These are phyloP conservation scores for Coprinopsis marcescibilis DNA, from an alignment of 768 basidiomycete genomes.

Conservation along the genomic window DNA sequence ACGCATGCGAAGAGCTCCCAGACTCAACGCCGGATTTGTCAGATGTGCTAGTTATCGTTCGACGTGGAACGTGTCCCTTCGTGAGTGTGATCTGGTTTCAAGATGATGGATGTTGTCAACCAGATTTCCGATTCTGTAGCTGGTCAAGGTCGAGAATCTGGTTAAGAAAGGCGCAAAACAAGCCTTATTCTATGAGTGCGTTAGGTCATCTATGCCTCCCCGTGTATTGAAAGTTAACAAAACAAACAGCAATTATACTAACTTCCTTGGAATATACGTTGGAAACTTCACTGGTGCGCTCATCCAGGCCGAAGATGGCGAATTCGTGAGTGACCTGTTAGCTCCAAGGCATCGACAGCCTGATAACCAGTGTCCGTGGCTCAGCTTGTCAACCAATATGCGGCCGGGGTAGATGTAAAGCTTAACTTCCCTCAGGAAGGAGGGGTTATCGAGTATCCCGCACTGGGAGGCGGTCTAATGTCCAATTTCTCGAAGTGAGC, in stretches of 20 bases:
- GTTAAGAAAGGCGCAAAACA: slow-evolving; percentile 45
- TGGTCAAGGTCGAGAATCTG: slow-evolving; percentile 44
- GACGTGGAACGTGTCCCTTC: slow-evolving; percentile 53
- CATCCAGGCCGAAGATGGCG: slow-evolving; percentile 52
- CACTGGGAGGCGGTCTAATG: slow-evolving; percentile 49
- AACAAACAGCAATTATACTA: slow-evolving; percentile 38
- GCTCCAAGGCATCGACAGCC: background rate
- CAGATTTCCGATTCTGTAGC: slow-evolving; percentile 21
- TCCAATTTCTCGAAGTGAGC: slow-evolving; percentile 40
- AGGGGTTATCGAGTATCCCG: slow-evolving; percentile 36
- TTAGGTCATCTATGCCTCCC: slow-evolving; percentile 15
- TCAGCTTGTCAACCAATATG: slow-evolving; percentile 47
- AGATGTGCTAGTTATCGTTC: slow-evolving; percentile 46
- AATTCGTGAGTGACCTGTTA: slow-evolving; percentile 35
- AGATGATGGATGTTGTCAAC: background rate
- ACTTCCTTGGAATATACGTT: slow-evolving; percentile 35
- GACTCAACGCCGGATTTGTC: slow-evolving; percentile 47
- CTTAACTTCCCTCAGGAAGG: slow-evolving; percentile 45
- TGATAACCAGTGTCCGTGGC: background rate
- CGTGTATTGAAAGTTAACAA: background rate
- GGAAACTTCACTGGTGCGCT: slow-evolving; percentile 44
- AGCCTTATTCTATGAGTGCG: slow-evolving; percentile 54
- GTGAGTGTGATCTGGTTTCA: slow-evolving; percentile 23
- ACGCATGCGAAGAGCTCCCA: slow-evolving; percentile 54
- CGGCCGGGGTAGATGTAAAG: slow-evolving; percentile 33